Percentiles rank a stretch among this genome's conserved stretches.
These are phyloP conservation scores for Eudorina sp. DNA, from an alignment of 139 green algal species.

Conservation along the genomic window DNA sequence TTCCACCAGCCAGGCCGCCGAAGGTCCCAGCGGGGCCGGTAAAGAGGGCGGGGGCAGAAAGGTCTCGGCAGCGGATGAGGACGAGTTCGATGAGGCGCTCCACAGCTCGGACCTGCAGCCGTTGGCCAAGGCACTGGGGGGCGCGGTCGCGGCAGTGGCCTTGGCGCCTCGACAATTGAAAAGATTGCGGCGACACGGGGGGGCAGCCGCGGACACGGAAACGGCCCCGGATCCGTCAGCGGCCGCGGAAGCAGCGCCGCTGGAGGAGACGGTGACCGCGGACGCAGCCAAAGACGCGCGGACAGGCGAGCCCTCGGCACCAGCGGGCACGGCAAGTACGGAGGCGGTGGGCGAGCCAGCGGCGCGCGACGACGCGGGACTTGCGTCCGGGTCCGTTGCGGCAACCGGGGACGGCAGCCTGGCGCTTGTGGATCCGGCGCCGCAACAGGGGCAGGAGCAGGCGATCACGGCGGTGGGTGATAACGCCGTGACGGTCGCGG, in stretches of 20 bases:
- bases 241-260: not conserved
- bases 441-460: no score
- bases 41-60: no score
- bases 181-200: not conserved
- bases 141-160: constrained; percentile 11
- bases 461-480: no score
- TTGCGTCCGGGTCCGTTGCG: no score
- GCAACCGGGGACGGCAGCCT: no score
- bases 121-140: constrained; percentile 32
- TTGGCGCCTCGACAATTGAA: not conserved
- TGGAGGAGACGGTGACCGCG: not conserved
- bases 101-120: constrained; percentile 33
- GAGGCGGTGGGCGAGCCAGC: no score
- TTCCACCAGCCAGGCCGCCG: no score
- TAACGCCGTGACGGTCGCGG: no score
- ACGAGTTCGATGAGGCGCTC: constrained; percentile 51
- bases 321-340: no score
- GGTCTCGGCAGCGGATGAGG: constrained; percentile 30
- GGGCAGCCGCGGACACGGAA: not conserved
- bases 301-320: not conserved
- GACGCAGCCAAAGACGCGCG: not conserved
- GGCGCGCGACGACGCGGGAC: no score
- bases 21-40: no score
- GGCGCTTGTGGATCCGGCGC: no score
- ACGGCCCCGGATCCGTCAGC: not conserved